Base-by-base conservation (phyloP, 495 filamentous ascomycete species). In the Daldinia childiae region DNA sequence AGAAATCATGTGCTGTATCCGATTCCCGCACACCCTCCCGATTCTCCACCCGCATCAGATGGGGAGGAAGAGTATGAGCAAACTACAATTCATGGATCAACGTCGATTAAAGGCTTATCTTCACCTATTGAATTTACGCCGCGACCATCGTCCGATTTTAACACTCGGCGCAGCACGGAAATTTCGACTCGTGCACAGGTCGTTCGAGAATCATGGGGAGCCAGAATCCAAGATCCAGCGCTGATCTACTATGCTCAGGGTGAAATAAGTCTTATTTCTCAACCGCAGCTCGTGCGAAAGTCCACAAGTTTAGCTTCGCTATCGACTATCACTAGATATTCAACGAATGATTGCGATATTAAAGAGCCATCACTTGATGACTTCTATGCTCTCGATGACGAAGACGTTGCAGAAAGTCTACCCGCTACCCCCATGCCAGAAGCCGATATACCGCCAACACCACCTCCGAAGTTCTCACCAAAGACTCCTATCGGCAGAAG, bases 331-430 rank as follows among this genome's bases (percentile, higher is more conserved):
- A 69, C 34, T 41, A 52, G 26, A 26, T 41, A 24, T 24, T 51
- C 19, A 50, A 63, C 51, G 19, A 19, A 36, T 34, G 56, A 74
- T 26, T 29, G 67, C 0, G 54, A 73, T 14, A 75, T 84, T 4
- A 72, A 58, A 34, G 82, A 84, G 41, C 83, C 83, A n/a, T 79
- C 74, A 21, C 68, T 85, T 30, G 76, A 76, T 7, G 83, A 85
- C 8, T 85, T 85, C 56, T 75, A 81, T 51, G 68, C 77, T 3
- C 76, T 85, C 2, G 79, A 76, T 66, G 83, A 85, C 59, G 82
- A 84, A 27, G 82, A 84, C 45, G 80, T 85, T 27, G 81, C 82
- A 17, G 83, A 84, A 51, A 75, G 64, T 26, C 36, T 66, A 17
- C 70, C 72, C 14, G 19, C 26, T 6, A 68, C 64, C 27, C 65